phyloP scores from a whole-genome alignment of 306 rosid genomes.

The Casuarina glauca region DNA sequence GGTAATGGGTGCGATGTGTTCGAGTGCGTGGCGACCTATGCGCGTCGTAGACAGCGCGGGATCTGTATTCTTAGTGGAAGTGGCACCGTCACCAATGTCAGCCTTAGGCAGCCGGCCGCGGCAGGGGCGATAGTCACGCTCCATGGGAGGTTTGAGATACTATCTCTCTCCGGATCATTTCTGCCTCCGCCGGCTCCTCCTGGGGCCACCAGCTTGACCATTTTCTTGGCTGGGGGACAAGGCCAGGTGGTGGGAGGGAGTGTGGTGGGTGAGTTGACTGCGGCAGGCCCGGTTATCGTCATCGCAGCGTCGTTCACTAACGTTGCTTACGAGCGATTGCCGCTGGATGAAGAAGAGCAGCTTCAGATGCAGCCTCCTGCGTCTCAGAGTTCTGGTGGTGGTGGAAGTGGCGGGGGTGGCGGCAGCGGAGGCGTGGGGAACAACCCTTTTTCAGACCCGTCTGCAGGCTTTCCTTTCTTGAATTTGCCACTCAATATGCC shows the following conservation, averaged over 20 bases:
- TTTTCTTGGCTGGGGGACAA: slow-evolving; percentile 75
- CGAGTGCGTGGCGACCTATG: slow-evolving; percentile 73
- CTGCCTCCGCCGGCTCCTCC: slow-evolving; percentile 95
- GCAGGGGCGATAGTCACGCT: slow-evolving; percentile 68
- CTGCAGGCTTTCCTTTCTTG: slow-evolving; percentile 73
- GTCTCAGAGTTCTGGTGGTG: slow-evolving; percentile 44
- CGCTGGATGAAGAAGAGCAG: slow-evolving; percentile 71
- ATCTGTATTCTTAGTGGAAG: slow-evolving; percentile 84
- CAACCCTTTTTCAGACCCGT: slow-evolving; percentile 59
- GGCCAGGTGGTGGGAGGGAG: slow-evolving; percentile 91
- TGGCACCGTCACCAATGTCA: slow-evolving; percentile 81
- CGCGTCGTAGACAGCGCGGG: slow-evolving; percentile 90
- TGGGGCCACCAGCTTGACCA: slow-evolving; percentile 73
- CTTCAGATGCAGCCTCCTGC: slow-evolving; percentile 50
- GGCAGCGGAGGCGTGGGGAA: slow-evolving; percentile 21
- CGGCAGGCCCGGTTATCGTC: slow-evolving; percentile 79
- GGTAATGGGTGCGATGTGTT: slow-evolving; percentile 77
- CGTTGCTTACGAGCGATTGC: slow-evolving; percentile 83
- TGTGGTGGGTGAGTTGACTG: slow-evolving; percentile 83
- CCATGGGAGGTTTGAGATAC: slow-evolving; percentile 87
- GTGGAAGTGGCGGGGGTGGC: slow-evolving; percentile 8
- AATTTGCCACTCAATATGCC: slow-evolving; percentile 86
- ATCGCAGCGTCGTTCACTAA: slow-evolving; percentile 84
- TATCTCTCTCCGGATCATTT: slow-evolving; percentile 78
- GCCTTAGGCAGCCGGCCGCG: slow-evolving; percentile 64